phyloP scores from a whole-genome alignment of 139 green algal genomes.

The Micractinium sp. region DNA sequence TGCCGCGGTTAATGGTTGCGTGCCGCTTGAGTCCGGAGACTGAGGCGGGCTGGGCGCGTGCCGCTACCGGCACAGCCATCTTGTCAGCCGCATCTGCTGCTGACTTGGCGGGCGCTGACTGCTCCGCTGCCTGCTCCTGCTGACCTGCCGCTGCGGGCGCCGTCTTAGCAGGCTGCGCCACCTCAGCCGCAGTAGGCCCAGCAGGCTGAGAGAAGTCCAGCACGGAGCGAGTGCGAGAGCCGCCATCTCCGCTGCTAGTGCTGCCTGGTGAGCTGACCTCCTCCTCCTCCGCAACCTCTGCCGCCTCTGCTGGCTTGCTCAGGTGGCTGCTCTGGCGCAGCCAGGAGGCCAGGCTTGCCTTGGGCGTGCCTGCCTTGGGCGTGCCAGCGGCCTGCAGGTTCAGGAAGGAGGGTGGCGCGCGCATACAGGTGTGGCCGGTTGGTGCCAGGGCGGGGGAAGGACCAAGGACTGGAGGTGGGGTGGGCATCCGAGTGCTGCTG shows the following conservation, averaged over 20 bases:
- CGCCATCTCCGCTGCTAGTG: neutral
- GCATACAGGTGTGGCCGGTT: too few relatives aligned
- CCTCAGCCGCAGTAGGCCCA: neutral
- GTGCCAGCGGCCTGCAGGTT: neutral
- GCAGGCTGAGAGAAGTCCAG: neutral
- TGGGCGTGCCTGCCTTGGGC: neutral
- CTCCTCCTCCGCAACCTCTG: neutral
- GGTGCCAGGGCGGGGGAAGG: too few relatives aligned
- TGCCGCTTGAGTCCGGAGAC: neutral
- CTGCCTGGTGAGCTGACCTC: neutral
- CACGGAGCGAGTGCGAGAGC: neutral
- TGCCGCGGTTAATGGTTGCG: neutral
- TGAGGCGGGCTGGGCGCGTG: neutral
- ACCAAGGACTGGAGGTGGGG: too few relatives aligned
- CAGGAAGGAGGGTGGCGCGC: neutral
- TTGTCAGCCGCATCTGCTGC: neutral
- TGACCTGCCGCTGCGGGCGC: too few relatives aligned
- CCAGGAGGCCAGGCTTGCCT: neutral
- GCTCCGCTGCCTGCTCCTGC: neutral
- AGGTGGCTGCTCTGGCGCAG: slow-evolving; percentile 1
- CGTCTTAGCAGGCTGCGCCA: neutral
- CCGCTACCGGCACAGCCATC: neutral
- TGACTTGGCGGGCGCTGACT: neutral
- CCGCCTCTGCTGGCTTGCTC: neutral
- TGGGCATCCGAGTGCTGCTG: too few relatives aligned